Evolutionary conservation across 176 grass and related monocot species (phyloP).

Genomic region (Zea luxurians): DNA sequence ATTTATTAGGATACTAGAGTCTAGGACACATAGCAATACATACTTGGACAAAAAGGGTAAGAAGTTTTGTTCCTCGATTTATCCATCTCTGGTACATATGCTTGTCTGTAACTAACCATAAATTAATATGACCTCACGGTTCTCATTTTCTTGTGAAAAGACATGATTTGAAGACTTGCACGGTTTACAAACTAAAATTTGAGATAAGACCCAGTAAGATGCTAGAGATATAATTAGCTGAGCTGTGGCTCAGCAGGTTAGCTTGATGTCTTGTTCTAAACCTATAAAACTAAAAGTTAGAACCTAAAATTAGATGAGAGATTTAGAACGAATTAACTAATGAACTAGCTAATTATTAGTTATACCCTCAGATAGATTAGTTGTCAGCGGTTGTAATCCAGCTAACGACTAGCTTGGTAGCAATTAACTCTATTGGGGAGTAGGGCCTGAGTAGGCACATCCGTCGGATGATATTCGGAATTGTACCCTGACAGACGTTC

Average conservation of each 20-base stretch:
- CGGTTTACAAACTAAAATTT: not conserved
- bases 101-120: not conserved
- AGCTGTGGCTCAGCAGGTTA: too few relatives aligned
- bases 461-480: too few relatives aligned
- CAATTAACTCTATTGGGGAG: too few relatives aligned
- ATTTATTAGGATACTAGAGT: conserved; percentile 32
- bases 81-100: not conserved
- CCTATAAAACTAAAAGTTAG: too few relatives aligned
- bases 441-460: not conserved
- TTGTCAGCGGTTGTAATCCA: too few relatives aligned
- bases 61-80: conserved; percentile 27
- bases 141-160: not conserved
- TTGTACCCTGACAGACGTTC: not conserved
- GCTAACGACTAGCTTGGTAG: too few relatives aligned
- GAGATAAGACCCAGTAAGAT: too few relatives aligned
- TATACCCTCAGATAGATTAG: too few relatives aligned
- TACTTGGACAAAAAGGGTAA: not conserved
- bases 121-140: too few relatives aligned
- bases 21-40: conserved; percentile 30
- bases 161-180: not conserved
- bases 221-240: not conserved
- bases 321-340: too few relatives aligned
- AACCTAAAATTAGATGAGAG: too few relatives aligned
- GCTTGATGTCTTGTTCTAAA: not conserved
- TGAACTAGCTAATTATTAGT: too few relatives aligned